These are phyloP conservation scores for Aspergillus sp. DNA, from an alignment of 2,329 filamentous ascomycete species.

Conservation along the genomic window DNA sequence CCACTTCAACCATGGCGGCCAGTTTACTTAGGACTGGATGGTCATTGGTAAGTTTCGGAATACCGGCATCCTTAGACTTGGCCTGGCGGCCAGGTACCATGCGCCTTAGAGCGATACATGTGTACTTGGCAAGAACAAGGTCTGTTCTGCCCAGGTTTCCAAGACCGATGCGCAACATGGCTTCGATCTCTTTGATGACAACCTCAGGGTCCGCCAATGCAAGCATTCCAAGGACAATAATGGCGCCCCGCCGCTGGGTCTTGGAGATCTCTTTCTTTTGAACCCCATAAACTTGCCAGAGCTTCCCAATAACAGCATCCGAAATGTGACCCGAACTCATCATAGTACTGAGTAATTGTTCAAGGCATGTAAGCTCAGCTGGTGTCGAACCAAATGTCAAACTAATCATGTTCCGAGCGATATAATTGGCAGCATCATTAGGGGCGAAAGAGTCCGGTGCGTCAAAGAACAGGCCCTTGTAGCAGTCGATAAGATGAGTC, in stretches of 20 bases:
- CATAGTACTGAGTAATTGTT: conserved; percentile 93
- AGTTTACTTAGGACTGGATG: conserved; percentile 77
- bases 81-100: conserved; percentile 82
- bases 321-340: conserved; percentile 87
- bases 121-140: conserved; percentile 84
- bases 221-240: conserved; percentile 95
- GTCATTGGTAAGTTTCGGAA: conserved; percentile 79
- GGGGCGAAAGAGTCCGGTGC: conserved; percentile 78
- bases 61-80: conserved; percentile 56
- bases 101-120: conserved; percentile 81
- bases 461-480: conserved; percentile 91
- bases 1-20: conserved; percentile 74
- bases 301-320: conserved; percentile 76
- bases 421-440: conserved; percentile 90
- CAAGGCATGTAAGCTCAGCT: conserved; percentile 87
- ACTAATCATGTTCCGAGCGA: conserved; percentile 98
- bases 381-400: conserved; percentile 91
- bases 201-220: conserved; percentile 88
- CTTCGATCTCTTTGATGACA: conserved; percentile 88
- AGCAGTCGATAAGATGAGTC: conserved; percentile 91
- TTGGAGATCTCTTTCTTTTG: conserved; percentile 89
- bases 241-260: conserved; percentile 81
- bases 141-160: conserved; percentile 72
- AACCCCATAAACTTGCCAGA: conserved; percentile 96
- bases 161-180: conserved; percentile 82